Base-by-base conservation (phyloP, 495 filamentous ascomycete species). In the Coniosporium apollinis region DNA sequence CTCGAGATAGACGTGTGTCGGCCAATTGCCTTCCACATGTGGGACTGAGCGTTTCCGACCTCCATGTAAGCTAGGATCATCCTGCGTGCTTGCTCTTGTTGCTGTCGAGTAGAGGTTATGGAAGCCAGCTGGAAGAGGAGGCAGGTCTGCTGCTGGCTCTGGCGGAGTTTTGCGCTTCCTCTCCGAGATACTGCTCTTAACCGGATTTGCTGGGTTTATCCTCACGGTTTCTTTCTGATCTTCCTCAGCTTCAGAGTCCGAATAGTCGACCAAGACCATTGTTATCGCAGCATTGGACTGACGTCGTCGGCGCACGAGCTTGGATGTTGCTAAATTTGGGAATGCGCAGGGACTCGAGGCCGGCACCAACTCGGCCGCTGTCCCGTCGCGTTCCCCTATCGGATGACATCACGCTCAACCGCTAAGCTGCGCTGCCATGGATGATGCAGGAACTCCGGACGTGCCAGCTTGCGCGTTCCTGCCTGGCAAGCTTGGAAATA, bases 1-100 rank as follows among this genome's bases (percentile, higher is more conserved):
- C 63, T 96, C 87, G 37, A 96, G 62, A 54, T 91, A 97, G 15
- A 94, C 46, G 55, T 94, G 85, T 13, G 74, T 84, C 1, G 89
- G 81, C 89, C 89, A 97, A 58, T 81, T 80, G 16, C 89, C 89
- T 34, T 79, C 70, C 9, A 87, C 60, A 55, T 97, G 89, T 2
- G 89, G 86, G 28, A 72, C 79, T 28, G 70, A 69, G 17, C 89
- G 67, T 49, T 75, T 79, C 28, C 85, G 71, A 19, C 89, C 89
- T 19, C 74, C 76, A 55, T 97, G 89, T 20, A 97, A 64, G 36
- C 60, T 59, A 0, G 89, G 86, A 44, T 92, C 77, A 56, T 97
- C 89, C 39, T 58, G 58, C 18, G 74, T 76, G 52, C 79, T 80
- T 35, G 76, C 58, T 25, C 85, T 70, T 34, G 75, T 70, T 28